A percentile compares a stretch with the other conserved stretches of the same genome.
Evolutionary conservation across 129 eudicot species (phyloP).

Genomic region (Erigeron canadensis): DNA sequence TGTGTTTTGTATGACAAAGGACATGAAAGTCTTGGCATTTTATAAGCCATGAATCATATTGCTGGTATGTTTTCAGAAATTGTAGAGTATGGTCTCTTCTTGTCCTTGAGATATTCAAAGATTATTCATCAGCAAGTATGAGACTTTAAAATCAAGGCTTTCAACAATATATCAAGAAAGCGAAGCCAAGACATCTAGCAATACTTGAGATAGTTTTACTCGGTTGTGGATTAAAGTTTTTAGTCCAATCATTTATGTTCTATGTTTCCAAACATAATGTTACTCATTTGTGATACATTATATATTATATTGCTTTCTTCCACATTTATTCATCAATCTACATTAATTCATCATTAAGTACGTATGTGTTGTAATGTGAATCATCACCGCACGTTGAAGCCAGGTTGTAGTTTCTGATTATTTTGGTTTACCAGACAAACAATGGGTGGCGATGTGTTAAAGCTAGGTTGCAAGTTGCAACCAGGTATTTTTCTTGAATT

Average conservation of each 20-base stretch:
- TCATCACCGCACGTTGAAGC: no score
- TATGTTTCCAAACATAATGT: neutral
- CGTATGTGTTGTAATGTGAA: no score
- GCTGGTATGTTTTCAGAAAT: slow-evolving; percentile 1
- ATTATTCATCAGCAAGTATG: neutral
- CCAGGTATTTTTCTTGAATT: no score
- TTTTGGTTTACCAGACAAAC: no score
- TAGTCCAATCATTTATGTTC: neutral
- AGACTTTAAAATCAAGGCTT: neutral
- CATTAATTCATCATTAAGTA: no score
- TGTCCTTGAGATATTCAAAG: neutral
- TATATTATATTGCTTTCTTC: neutral
- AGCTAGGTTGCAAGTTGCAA: no score
- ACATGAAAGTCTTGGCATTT: neutral
- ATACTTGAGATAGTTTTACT: neutral
- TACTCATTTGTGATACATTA: neutral
- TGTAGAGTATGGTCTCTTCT: neutral
- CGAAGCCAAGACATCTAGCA: neutral
- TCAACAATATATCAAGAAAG: neutral
- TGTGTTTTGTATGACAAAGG: slow-evolving; percentile 4
- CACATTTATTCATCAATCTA: neutral
- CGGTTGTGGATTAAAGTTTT: slow-evolving; percentile 7
- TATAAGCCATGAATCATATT: neutral
- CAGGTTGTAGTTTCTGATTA: no score
- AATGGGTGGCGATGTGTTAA: no score